A percentile compares a stretch with the other conserved stretches of the same genome.
phyloP scores from a whole-genome alignment of 805 yeast species.

The Metschnikowia colocasiae region DNA sequence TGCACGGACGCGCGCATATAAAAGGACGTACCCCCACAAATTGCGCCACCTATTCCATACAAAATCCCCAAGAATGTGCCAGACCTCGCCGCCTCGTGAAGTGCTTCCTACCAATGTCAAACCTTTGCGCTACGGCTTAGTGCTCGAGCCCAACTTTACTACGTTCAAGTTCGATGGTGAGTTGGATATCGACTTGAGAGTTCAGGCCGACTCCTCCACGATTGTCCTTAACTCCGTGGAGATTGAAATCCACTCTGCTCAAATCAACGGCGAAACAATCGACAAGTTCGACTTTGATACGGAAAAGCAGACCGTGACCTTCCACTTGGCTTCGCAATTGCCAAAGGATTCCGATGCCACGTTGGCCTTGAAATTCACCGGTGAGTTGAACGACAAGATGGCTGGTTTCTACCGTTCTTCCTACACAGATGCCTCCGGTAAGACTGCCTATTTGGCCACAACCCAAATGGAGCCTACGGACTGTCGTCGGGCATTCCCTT shows the following conservation, averaged over 20 bases:
- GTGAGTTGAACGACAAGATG: constrained; percentile 71
- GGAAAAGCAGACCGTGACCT: constrained; percentile 41
- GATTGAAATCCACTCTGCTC: constrained; percentile 54
- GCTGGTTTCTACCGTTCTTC: constrained; percentile 77
- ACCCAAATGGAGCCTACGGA: constrained; percentile 88
- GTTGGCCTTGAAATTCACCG: constrained; percentile 52
- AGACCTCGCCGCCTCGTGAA: constrained; percentile 26
- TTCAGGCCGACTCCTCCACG: constrained; percentile 43
- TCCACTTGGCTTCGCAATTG: constrained; percentile 34
- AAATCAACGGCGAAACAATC: constrained; percentile 27
- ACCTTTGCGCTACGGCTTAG: constrained; percentile 39
- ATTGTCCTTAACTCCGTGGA: constrained; percentile 63
- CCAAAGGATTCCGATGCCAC: constrained; percentile 38
- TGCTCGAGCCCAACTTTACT: constrained; percentile 44
- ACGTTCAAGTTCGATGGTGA: constrained; percentile 58
- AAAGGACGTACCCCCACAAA: neutral
- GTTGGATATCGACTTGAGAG: constrained; percentile 51
- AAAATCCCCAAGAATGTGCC: constrained; percentile 5
- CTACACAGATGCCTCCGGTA: constrained; percentile 54
- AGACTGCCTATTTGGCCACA: constrained; percentile 68
- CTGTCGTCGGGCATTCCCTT: constrained; percentile 84
- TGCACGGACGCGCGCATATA: neutral
- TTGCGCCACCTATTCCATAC: neutral
- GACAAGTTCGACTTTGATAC: constrained; percentile 27
- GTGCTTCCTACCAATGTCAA: constrained; percentile 42